phyloP scores from a whole-genome alignment of 352 stramenopile species.

The Phytopythium sindhum region DNA sequence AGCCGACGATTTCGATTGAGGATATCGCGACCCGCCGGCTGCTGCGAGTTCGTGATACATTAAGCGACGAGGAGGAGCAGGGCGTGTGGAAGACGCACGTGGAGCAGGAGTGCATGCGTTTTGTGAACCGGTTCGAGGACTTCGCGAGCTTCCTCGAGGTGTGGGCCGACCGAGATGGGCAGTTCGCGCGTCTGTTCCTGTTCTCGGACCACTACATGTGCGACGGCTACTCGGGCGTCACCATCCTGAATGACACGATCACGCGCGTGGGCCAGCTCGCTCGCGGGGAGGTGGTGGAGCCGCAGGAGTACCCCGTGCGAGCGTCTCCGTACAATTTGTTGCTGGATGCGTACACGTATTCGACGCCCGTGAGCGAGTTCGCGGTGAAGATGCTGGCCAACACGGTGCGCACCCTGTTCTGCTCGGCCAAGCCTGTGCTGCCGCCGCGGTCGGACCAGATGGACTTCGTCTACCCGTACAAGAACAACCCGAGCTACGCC shows the following conservation, averaged over 20 bases:
- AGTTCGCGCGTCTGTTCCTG: constrained; percentile 32
- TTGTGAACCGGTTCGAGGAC: constrained; percentile 18
- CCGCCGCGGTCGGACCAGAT: constrained; percentile 21
- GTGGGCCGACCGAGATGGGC: constrained; percentile 14
- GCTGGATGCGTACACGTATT: constrained; percentile 17
- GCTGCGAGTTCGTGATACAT: constrained; percentile 23
- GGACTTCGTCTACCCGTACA: constrained; percentile 23
- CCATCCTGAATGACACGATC: constrained; percentile 34
- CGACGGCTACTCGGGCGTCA: constrained; percentile 31
- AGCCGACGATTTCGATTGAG: constrained; percentile 17
- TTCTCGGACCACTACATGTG: constrained; percentile 51
- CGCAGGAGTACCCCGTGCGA: constrained; percentile 16
- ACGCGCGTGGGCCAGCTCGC: constrained; percentile 9
- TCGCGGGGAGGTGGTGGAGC: constrained; percentile 7
- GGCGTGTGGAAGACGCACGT: constrained; percentile 15
- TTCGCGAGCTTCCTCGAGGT: constrained; percentile 23
- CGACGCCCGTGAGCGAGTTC: constrained; percentile 19
- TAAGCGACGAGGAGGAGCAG: constrained; percentile 14
- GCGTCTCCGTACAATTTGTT: constrained; percentile 38
- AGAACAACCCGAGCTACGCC: constrained; percentile 21
- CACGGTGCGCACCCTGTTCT: constrained; percentile 15
- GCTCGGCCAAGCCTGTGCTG: constrained; percentile 24
- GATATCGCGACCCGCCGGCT: constrained; percentile 17
- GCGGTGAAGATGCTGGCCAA: constrained; percentile 23
- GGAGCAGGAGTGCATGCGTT: constrained; percentile 18